A percentile compares a stretch with the other conserved stretches of the same genome.
phyloP scores from a whole-genome alignment of 208 protist genomes.

The Vickermania ingenoplastis region DNA sequence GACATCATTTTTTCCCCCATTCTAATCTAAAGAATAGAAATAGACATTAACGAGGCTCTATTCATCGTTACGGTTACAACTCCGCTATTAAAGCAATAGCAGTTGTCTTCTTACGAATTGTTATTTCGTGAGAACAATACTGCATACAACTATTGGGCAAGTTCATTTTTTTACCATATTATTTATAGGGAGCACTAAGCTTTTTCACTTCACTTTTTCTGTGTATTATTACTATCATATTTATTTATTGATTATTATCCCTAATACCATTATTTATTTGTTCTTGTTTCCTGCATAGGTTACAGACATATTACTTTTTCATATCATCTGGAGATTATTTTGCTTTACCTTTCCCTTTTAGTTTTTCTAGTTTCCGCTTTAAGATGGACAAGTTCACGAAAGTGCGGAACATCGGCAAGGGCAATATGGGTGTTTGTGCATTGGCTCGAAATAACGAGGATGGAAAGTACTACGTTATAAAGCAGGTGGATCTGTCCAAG shows the following conservation, averaged over 20 bases:
- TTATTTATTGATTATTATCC: neutral
- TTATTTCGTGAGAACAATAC: neutral
- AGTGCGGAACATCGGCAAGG: constrained; percentile 88
- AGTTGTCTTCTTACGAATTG: neutral
- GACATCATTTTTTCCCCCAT: neutral
- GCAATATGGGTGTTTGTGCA: constrained; percentile 90
- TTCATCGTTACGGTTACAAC: too few species aligned
- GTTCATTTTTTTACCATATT: too few species aligned
- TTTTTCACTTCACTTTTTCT: too few species aligned
- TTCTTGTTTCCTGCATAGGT: neutral
- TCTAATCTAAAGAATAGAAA: too few species aligned
- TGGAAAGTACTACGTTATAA: constrained; percentile 90
- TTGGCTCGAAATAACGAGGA: constrained; percentile 88
- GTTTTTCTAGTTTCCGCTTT: neutral
- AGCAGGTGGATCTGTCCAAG: constrained; percentile 84
- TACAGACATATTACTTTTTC: constrained; percentile 3
- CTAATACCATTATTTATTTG: neutral
- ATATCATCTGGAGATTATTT: neutral
- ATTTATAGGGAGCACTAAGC: too few species aligned
- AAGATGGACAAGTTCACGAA: constrained; percentile 89
- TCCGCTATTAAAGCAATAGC: neutral
- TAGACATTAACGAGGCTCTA: too few species aligned
- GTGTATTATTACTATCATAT: neutral
- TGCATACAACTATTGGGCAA: too few species aligned
- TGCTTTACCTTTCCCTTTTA: constrained; percentile 12